A percentile compares a stretch with the other conserved stretches of the same genome.
These are phyloP conservation scores for Fusarium sp. DNA, from an alignment of 2,329 filamentous ascomycete genomes.

Conservation along the genomic window DNA sequence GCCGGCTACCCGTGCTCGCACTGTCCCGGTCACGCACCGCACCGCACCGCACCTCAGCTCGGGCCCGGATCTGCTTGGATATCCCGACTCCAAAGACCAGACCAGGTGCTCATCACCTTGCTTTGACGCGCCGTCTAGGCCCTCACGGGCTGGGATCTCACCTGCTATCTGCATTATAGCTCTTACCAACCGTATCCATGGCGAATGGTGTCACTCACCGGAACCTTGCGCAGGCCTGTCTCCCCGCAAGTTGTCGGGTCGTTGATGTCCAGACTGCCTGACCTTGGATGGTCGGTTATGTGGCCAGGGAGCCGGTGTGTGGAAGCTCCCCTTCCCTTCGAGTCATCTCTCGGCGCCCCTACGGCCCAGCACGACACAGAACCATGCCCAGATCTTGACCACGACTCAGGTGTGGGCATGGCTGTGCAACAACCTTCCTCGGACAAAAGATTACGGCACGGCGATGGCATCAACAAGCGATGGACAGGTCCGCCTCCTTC, in stretches of 20 bases:
- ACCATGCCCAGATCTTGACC: constrained; percentile 2
- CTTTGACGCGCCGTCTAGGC: not conserved
- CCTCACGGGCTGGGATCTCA: not conserved
- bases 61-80: constrained; percentile 22
- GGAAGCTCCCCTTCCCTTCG: not conserved
- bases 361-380: constrained; percentile 7
- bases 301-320: not conserved
- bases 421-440: constrained; percentile 8
- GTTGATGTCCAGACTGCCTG: not conserved
- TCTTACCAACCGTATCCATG: not conserved
- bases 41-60: constrained; percentile 14
- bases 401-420: not conserved
- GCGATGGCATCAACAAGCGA: constrained; percentile 22
- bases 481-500: constrained; percentile 34
- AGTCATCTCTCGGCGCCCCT: constrained; percentile 2
- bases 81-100: constrained; percentile 15
- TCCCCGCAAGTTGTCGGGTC: not conserved
- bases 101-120: constrained; percentile 2
- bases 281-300: not conserved
- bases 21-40: constrained; percentile 5
- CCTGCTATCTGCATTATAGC: not conserved
- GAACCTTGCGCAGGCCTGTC: not conserved
- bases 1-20: constrained; percentile 9
- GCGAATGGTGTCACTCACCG: constrained; percentile 2
- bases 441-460: constrained; percentile 16